These are phyloP conservation scores for Pilasporangium apinafurcum DNA, from an alignment of 352 stramenopile genomes.

Conservation along the genomic window DNA sequence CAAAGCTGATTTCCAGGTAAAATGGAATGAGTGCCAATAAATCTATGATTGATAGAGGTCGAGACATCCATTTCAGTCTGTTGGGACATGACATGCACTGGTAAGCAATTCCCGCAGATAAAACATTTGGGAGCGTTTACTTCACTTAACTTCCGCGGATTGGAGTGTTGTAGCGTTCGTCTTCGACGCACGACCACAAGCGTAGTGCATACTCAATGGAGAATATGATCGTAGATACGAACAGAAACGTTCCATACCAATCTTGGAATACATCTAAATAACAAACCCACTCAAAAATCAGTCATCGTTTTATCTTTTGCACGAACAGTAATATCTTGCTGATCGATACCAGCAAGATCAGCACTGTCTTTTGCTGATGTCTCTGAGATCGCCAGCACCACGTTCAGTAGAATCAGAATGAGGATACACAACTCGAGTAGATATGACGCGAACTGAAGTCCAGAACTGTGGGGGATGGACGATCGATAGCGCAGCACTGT, in stretches of 20 bases:
- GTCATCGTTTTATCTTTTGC: too few species aligned
- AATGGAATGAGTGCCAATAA: slow-evolving; percentile 46
- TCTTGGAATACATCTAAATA: too few species aligned
- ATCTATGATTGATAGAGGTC: slow-evolving; percentile 53
- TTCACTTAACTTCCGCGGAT: slow-evolving; percentile 27
- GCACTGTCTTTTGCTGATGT: slow-evolving; percentile 18
- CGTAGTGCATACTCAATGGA: slow-evolving; percentile 52
- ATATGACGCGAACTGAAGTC: slow-evolving; percentile 45
- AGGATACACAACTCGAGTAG: slow-evolving; percentile 43
- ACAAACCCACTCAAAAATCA: not conserved
- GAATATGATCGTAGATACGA: slow-evolving; percentile 53
- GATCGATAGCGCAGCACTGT: slow-evolving; percentile 52
- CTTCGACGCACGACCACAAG: slow-evolving; percentile 57
- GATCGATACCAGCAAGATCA: too few species aligned
- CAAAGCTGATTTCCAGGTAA: slow-evolving; percentile 49
- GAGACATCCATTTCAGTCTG: slow-evolving; percentile 52
- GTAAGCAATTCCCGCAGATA: too few species aligned
- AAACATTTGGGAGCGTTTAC: not conserved
- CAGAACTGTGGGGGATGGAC: slow-evolving; percentile 29
- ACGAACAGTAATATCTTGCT: too few species aligned
- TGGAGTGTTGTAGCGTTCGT: slow-evolving; percentile 31
- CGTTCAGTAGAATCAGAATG: slow-evolving; percentile 52
- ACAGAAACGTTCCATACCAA: slow-evolving; percentile 42
- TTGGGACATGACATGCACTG: not conserved
- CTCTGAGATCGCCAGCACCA: slow-evolving; percentile 46